Percentiles rank a stretch among this genome's conserved stretches.
phyloP scores from a whole-genome alignment of 2,329 filamentous ascomycete species.

The Talaromyces piceae region DNA sequence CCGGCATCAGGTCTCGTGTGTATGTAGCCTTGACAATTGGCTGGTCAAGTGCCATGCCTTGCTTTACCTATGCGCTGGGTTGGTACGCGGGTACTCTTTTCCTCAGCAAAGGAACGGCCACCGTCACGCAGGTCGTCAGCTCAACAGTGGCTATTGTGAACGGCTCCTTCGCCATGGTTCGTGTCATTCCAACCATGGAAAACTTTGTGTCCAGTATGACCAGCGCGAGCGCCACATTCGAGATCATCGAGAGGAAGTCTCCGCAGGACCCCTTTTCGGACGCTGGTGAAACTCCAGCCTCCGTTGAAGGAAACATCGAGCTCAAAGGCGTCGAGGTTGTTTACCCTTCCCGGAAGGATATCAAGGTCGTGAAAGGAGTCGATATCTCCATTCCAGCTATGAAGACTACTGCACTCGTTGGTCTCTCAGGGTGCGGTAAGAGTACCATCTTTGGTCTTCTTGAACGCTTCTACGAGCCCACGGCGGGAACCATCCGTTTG shows the following conservation, averaged over 20 bases:
- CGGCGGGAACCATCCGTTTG: conserved; percentile 23
- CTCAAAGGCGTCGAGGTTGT: conserved; percentile 22
- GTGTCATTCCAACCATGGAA: not conserved
- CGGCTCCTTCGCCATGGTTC: not conserved
- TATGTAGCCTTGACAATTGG: not conserved
- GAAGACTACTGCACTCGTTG: conserved; percentile 40
- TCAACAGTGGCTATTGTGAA: not conserved
- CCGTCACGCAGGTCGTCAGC: not conserved
- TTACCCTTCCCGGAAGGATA: conserved; percentile 32
- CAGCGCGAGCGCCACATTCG: not conserved
- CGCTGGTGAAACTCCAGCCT: conserved; percentile 34
- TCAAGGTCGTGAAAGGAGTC: conserved; percentile 26
- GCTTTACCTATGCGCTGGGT: not conserved
- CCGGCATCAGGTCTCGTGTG: not conserved
- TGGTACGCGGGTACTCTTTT: not conserved
- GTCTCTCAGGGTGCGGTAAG: conserved; percentile 47
- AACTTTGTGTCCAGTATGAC: not conserved
- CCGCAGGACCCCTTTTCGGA: not conserved
- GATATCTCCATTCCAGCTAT: conserved; percentile 26
- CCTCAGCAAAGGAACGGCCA: not conserved
- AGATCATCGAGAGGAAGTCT: not conserved
- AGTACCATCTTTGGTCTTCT: conserved; percentile 38
- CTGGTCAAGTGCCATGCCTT: not conserved
- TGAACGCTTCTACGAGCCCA: conserved; percentile 32
- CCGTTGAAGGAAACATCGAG: conserved; percentile 37